Conservation (phyloP, 768 basidiomycete genomes). For the Phlebiopsis gigantea region DNA sequence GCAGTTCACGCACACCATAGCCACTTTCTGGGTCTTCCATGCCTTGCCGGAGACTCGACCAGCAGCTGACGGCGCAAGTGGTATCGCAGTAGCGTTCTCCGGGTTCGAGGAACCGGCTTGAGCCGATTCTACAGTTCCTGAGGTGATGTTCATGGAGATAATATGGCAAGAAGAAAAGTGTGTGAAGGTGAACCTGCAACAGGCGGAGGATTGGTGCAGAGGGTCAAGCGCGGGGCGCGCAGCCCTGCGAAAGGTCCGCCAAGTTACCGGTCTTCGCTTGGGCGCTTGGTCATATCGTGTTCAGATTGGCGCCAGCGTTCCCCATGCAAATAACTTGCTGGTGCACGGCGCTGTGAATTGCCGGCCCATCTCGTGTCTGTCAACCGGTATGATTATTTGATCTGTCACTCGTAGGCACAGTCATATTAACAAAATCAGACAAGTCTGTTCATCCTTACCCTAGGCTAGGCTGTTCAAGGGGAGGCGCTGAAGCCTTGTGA, state of each 20-base stretch:
- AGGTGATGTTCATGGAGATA: too few relatives aligned
- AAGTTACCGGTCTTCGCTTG: background rate
- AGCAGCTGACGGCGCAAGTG: constrained; percentile 49
- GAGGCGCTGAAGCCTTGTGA: too few relatives aligned
- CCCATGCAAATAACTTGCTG: too few relatives aligned
- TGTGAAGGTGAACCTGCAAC: background rate
- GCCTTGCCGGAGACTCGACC: constrained; percentile 65
- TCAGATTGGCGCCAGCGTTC: too few relatives aligned
- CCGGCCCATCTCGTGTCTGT: too few relatives aligned
- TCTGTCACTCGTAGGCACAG: too few relatives aligned
- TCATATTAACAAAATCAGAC: too few relatives aligned
- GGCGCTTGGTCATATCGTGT: too few relatives aligned
- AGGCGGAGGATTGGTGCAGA: background rate
- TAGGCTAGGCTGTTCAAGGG: too few relatives aligned
- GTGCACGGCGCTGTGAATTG: too few relatives aligned
- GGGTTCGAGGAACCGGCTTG: background rate
- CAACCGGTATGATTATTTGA: too few relatives aligned
- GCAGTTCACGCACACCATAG: constrained; percentile 56
- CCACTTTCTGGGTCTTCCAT: constrained; percentile 24
- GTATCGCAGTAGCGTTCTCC: background rate
- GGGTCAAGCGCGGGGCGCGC: background rate
- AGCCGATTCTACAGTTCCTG: background rate
- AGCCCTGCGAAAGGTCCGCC: background rate
- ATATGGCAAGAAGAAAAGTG: background rate
- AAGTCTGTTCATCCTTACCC: too few relatives aligned